Evolutionary conservation across 2,329 filamentous ascomycete genomes (phyloP).

Genomic region (Dryadomyces quercus-mongolicae): DNA sequence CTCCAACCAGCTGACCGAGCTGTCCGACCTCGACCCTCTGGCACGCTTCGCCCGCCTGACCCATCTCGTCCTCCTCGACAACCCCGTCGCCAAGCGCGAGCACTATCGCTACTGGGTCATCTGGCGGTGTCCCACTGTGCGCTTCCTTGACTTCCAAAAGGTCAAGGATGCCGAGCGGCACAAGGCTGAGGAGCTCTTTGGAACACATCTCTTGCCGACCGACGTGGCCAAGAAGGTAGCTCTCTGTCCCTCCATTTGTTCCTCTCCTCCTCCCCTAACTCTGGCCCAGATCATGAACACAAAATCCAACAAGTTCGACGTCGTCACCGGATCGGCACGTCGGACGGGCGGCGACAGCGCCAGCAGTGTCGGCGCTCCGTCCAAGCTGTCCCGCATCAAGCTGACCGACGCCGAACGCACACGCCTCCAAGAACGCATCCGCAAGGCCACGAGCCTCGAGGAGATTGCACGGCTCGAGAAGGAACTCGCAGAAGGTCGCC

Average conservation of each 20-base stretch:
- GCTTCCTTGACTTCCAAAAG: slow-evolving; percentile 87
- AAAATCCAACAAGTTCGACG: slow-evolving; percentile 66
- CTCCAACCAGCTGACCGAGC: slow-evolving; percentile 68
- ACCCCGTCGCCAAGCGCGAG: slow-evolving; percentile 89
- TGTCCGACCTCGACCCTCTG: slow-evolving; percentile 80
- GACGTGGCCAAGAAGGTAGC: slow-evolving; percentile 60
- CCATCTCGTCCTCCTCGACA: slow-evolving; percentile 72
- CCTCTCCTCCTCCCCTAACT: neutral
- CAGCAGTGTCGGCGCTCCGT: slow-evolving; percentile 16
- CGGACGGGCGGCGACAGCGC: slow-evolving; percentile 23
- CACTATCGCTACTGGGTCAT: slow-evolving; percentile 88
- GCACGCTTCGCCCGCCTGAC: slow-evolving; percentile 56
- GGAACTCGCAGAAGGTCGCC: slow-evolving; percentile 75
- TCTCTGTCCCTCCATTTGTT: neutral
- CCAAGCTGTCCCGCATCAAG: slow-evolving; percentile 65
- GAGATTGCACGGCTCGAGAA: slow-evolving; percentile 88
- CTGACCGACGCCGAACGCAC: slow-evolving; percentile 82
- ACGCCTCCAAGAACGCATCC: slow-evolving; percentile 75
- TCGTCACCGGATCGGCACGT: slow-evolving; percentile 19
- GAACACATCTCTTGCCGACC: slow-evolving; percentile 64
- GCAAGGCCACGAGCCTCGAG: slow-evolving; percentile 75
- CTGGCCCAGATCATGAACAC: slow-evolving; percentile 58
- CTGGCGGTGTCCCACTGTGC: slow-evolving; percentile 71
- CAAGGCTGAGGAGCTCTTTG: slow-evolving; percentile 70
- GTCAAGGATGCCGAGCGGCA: slow-evolving; percentile 77